A percentile compares a stretch with the other conserved stretches of the same genome.
Evolutionary conservation across 1,284 basidiomycete genomes (phyloP).

Genomic region (Cryptococcus maquisensis): DNA sequence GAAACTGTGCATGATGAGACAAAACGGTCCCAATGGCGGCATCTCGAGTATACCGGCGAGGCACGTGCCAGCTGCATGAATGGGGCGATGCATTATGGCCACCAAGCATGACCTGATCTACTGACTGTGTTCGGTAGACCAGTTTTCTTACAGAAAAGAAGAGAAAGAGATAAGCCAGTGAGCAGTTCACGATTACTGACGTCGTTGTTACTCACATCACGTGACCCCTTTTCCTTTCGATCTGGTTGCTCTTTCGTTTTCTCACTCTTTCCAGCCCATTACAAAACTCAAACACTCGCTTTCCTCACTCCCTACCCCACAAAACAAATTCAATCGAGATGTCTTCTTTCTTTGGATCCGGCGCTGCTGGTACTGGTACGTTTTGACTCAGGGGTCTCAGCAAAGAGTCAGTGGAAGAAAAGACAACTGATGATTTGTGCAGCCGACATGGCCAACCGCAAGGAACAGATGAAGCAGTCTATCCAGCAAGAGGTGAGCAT

Average conservation of each 20-base stretch:
- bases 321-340: constrained; percentile 2
- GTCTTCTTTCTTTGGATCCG: constrained; percentile 25
- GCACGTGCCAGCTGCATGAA: no score
- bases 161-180: no score
- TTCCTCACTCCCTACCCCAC: neutral
- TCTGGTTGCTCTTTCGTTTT: neutral
- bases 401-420: neutral
- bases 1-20: no score
- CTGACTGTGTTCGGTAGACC: no score
- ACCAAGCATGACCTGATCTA: no score
- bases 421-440: neutral
- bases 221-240: neutral
- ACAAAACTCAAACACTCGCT: neutral
- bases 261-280: neutral
- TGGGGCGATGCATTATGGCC: no score
- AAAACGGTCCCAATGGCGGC: no score
- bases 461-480: constrained; percentile 49
- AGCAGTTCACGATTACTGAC: no score
- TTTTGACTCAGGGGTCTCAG: neutral
- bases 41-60: no score
- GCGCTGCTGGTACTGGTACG: neutral
- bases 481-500: constrained; percentile 44
- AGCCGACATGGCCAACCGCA: constrained; percentile 42
- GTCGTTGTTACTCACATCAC: no score
- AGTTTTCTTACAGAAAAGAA: no score